These are phyloP conservation scores for Colletotrichum lini DNA, from an alignment of 2,329 filamentous ascomycete genomes.

Conservation along the genomic window DNA sequence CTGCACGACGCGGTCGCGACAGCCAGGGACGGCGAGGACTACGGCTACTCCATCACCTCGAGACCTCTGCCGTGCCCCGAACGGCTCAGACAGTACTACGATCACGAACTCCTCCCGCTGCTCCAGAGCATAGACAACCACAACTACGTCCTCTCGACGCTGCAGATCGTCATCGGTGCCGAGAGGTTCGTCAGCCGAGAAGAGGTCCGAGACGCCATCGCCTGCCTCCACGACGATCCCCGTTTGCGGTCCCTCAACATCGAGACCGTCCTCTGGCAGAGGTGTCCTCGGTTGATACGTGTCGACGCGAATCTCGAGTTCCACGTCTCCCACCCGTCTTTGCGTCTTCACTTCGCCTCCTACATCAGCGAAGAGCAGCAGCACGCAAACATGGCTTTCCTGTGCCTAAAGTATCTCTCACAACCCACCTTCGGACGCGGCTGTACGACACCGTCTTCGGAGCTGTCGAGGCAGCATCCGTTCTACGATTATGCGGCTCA, in stretches of 20 bases:
- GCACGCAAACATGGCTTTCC: conserved; percentile 42
- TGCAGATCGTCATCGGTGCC: conserved; percentile 22
- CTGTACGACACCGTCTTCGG: neutral
- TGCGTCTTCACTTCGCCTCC: conserved; percentile 28
- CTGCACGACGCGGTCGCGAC: conserved; percentile 34
- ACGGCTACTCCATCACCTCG: conserved; percentile 7
- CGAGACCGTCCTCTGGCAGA: conserved; percentile 26
- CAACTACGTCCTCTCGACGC: conserved; percentile 5
- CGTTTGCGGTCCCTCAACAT: conserved; percentile 14
- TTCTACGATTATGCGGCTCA: conserved; percentile 44
- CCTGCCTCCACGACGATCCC: conserved; percentile 25
- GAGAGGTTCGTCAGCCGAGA: neutral
- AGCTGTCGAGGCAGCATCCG: neutral
- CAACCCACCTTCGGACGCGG: conserved; percentile 7
- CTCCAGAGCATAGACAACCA: conserved; percentile 42
- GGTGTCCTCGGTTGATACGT: conserved; percentile 37
- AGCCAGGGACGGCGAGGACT: neutral
- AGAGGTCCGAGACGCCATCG: conserved; percentile 23
- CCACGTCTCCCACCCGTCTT: conserved; percentile 22
- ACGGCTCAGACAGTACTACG: conserved; percentile 38
- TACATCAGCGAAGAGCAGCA: conserved; percentile 38
- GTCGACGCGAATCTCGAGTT: conserved; percentile 22
- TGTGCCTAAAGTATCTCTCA: conserved; percentile 45
- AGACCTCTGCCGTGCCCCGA: conserved; percentile 33
- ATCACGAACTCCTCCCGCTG: conserved; percentile 42